Evolutionary conservation across 2,329 filamentous ascomycete genomes (phyloP).

Genomic region (Penicillium hordei): DNA sequence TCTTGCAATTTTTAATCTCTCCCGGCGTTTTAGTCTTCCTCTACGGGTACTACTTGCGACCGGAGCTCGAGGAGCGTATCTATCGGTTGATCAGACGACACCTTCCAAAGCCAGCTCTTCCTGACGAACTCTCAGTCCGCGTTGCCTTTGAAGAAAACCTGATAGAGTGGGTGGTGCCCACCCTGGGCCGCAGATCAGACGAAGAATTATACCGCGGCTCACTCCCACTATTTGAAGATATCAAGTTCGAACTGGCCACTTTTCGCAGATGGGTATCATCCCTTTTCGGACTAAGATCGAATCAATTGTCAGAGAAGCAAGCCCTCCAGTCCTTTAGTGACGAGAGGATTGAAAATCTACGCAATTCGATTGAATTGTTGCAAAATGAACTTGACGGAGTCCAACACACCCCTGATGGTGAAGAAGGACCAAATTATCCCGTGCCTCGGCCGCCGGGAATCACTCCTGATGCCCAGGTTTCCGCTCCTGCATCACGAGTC

Average conservation of each 20-base stretch:
- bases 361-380: slow-evolving; percentile 33
- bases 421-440: slow-evolving; percentile 15
- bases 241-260: slow-evolving; percentile 37
- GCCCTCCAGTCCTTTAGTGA: slow-evolving; percentile 17
- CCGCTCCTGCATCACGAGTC: slow-evolving; percentile 10
- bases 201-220: slow-evolving; percentile 41
- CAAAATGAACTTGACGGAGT: slow-evolving; percentile 30
- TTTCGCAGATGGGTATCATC: slow-evolving; percentile 36
- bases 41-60: slow-evolving; percentile 38
- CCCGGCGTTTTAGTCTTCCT: slow-evolving; percentile 40
- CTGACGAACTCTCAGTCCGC: slow-evolving; percentile 44
- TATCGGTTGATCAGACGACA: slow-evolving; percentile 43
- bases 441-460: slow-evolving; percentile 18
- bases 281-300: slow-evolving; percentile 29
- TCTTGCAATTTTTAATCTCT: slow-evolving; percentile 31
- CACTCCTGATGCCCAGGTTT: slow-evolving; percentile 15
- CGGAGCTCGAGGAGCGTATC: slow-evolving; percentile 40
- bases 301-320: slow-evolving; percentile 15
- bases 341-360: slow-evolving; percentile 32
- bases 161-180: slow-evolving; percentile 45
- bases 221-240: slow-evolving; percentile 39
- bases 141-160: slow-evolving; percentile 46
- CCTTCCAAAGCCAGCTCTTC: slow-evolving; percentile 43
- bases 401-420: slow-evolving; percentile 9
- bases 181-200: slow-evolving; percentile 40